These are phyloP conservation scores for Fagopyrum tataricum DNA, from an alignment of 148 eudicot genomes.

Conservation along the genomic window DNA sequence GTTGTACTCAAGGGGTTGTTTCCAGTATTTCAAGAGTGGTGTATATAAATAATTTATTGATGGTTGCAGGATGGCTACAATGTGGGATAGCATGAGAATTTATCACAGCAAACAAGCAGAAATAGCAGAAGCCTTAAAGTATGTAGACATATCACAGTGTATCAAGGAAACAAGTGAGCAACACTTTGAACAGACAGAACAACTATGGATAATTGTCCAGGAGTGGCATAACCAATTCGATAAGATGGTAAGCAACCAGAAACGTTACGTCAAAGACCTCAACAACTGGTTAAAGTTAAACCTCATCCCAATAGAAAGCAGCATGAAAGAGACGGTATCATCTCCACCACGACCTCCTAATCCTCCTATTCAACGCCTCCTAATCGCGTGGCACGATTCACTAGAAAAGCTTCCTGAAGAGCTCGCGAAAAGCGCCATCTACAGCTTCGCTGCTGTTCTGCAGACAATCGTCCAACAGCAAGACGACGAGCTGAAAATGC, in stretches of 20 bases:
- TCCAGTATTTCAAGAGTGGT: background rate
- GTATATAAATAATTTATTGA: background rate
- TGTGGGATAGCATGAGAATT: conserved; percentile 76
- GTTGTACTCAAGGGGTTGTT: background rate
- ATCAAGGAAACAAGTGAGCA: conserved; percentile 65
- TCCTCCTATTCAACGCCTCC: conserved; percentile 69
- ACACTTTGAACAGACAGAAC: conserved; percentile 59
- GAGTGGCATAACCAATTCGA: conserved; percentile 63
- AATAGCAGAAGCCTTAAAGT: conserved; percentile 33
- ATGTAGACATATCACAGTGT: conserved; percentile 54
- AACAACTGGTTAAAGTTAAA: conserved; percentile 74
- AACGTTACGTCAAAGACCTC: conserved; percentile 64
- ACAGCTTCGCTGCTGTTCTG: conserved; percentile 54
- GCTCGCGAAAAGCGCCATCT: conserved; percentile 60
- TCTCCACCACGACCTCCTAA: conserved; percentile 59
- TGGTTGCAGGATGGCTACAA: conserved; percentile 65
- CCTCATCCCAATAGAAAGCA: conserved; percentile 83
- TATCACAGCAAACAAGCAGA: conserved; percentile 57
- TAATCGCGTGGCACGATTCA: conserved; percentile 61
- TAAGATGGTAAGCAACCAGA: conserved; percentile 60
- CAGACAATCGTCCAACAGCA: conserved; percentile 61
- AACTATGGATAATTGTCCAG: conserved; percentile 49
- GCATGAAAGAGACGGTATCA: conserved; percentile 70
- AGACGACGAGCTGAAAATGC: conserved; percentile 55
- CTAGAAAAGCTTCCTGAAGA: conserved; percentile 83